Conservation (phyloP, 2,329 filamentous ascomycete species). For the Didymella pinodella region DNA sequence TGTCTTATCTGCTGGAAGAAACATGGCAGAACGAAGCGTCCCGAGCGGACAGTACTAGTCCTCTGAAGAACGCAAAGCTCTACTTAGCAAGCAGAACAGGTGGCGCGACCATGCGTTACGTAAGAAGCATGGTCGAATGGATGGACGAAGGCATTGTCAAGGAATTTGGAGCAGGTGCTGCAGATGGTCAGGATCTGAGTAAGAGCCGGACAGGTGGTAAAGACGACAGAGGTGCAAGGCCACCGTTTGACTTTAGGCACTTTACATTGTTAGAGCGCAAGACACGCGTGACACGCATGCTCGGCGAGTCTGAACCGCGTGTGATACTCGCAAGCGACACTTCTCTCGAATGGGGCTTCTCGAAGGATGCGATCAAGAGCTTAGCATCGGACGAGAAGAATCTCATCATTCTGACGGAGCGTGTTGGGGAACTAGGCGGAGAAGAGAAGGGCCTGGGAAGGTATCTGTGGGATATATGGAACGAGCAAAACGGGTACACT, state of each 20-base stretch:
- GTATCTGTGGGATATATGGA: slow-evolving; percentile 73
- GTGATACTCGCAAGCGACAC: slow-evolving; percentile 92
- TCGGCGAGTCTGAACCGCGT: slow-evolving; percentile 62
- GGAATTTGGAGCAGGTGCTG: slow-evolving; percentile 76
- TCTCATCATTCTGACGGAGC: slow-evolving; percentile 86
- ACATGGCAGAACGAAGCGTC: slow-evolving; percentile 68
- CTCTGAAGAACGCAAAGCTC: slow-evolving; percentile 64
- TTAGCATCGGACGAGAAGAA: slow-evolving; percentile 82
- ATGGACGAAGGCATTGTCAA: slow-evolving; percentile 96
- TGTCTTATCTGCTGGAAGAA: slow-evolving; percentile 91
- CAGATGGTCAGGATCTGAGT: slow-evolving; percentile 41
- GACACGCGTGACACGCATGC: slow-evolving; percentile 77
- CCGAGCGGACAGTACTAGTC: slow-evolving; percentile 48
- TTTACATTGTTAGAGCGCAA: slow-evolving; percentile 83
- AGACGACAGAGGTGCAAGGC: slow-evolving; percentile 61
- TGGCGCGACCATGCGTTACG: slow-evolving; percentile 87
- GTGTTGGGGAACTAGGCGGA: slow-evolving; percentile 57
- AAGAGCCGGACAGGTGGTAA: slow-evolving; percentile 49
- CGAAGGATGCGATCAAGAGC: slow-evolving; percentile 76
- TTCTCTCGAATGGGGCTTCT: slow-evolving; percentile 94
- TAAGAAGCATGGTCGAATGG: slow-evolving; percentile 97
- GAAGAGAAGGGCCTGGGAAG: slow-evolving; percentile 64
- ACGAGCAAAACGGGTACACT: slow-evolving; percentile 31
- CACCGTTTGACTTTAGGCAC: slow-evolving; percentile 90
- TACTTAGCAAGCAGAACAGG: slow-evolving; percentile 88